A percentile compares a stretch with the other conserved stretches of the same genome.
phyloP scores from a whole-genome alignment of 371 early-diverging fungal genomes.

The Mucor mucedo region DNA sequence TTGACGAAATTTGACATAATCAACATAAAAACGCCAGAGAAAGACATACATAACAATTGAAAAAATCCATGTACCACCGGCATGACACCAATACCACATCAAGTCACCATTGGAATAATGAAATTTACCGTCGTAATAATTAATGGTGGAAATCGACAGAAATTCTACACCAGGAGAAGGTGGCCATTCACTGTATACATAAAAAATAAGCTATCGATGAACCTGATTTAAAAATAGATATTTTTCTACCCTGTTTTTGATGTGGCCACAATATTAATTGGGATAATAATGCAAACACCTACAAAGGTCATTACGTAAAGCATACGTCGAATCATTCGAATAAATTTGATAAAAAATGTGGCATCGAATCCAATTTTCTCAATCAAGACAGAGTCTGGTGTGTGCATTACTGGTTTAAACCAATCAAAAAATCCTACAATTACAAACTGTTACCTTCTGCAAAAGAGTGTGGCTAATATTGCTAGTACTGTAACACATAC shows the following conservation, averaged over 20 bases:
- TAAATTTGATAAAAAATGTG: conserved; percentile 76
- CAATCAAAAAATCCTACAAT: conserved; percentile 63
- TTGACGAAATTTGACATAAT: conserved; percentile 60
- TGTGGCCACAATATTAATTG: conserved; percentile 66
- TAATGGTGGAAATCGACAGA: conserved; percentile 45
- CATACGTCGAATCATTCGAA: conserved; percentile 64
- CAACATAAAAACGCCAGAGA: conserved; percentile 52
- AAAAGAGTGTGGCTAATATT: too few species aligned
- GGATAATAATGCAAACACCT: conserved; percentile 67
- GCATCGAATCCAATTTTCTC: conserved; percentile 79
- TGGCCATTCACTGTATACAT: conserved; percentile 43
- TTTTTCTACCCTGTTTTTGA: conserved; percentile 50
- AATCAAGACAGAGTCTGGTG: conserved; percentile 66
- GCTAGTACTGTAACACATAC: background rate
- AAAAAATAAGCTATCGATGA: background rate
- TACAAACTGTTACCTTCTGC: background rate
- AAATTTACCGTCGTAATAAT: conserved; percentile 39
- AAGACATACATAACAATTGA: conserved; percentile 54
- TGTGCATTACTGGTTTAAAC: conserved; percentile 62
- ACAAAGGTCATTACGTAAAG: conserved; percentile 63
- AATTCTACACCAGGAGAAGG: conserved; percentile 42
- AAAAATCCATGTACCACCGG: conserved; percentile 61
- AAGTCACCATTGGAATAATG: conserved; percentile 32
- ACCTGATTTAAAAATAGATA: background rate
- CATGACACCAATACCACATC: conserved; percentile 66